phyloP scores from a whole-genome alignment of 2,329 filamentous ascomycete species.

The Colletotrichum sp. region DNA sequence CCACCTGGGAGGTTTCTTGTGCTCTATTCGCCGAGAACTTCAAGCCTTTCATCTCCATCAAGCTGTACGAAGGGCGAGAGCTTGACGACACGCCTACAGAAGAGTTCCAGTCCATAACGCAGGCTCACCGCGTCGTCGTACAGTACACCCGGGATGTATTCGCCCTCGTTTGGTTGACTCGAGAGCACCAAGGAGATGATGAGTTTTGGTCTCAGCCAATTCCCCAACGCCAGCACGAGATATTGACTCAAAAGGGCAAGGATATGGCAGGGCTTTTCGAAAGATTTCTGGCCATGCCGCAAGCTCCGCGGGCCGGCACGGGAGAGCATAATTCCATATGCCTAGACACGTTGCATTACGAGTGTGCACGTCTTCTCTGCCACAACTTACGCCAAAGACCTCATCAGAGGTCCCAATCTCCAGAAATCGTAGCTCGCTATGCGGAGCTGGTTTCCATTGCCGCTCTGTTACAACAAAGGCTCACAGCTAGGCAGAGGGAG shows the following conservation, averaged over 20 bases:
- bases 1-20: constrained; percentile 26
- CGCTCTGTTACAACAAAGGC: background rate
- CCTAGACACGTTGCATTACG: constrained; percentile 16
- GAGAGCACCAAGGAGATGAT: constrained; percentile 16
- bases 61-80: constrained; percentile 21
- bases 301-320: background rate
- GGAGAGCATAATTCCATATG: constrained; percentile 10
- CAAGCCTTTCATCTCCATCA: constrained; percentile 23
- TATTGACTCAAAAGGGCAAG: constrained; percentile 22
- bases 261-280: constrained; percentile 16
- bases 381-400: constrained; percentile 3
- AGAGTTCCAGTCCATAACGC: constrained; percentile 19
- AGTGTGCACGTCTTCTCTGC: constrained; percentile 4
- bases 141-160: constrained; percentile 27
- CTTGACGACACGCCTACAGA: constrained; percentile 12
- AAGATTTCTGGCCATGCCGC: constrained; percentile 1
- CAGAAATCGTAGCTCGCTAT: background rate
- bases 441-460: background rate
- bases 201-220: constrained; percentile 18
- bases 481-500: background rate
- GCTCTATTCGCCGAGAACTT: constrained; percentile 24
- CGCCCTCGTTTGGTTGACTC: constrained; percentile 24
- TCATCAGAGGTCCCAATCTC: background rate
- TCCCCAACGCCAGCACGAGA: constrained; percentile 23
- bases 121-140: constrained; percentile 24